Base-by-base conservation (phyloP, 2,329 filamentous ascomycete genomes). In the Fusarium verticillioides region DNA sequence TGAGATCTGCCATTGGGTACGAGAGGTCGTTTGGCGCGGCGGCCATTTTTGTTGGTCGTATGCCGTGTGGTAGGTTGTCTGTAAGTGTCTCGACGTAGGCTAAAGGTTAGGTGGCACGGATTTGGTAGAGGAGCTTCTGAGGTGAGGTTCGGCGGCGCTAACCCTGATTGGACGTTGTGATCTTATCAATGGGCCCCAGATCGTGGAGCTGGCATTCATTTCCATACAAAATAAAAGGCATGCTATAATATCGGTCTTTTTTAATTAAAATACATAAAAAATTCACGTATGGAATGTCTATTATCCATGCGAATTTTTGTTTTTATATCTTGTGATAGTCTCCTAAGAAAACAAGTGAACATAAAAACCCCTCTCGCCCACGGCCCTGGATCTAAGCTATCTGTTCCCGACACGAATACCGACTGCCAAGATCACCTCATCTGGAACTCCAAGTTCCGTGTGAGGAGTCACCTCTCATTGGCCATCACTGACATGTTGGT, bases 1-100 rank as follows among this genome's bases (percentile, higher is more conserved):
- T 58, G 76, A 75, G 68, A 36, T 60, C 46, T 57, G 78, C 80
- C 76, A 77, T 75, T 63, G 78, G 78, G 53, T 73, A 63, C 19
- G 72, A 43, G 36, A 75, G 78, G 58, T 78, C 78, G 69, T 74
- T 79, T 61, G 81, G 69, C 73, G 78, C 75, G 30, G 66, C 26
- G 42, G 54, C 49, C 59, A 75, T 78, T 70, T 47, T 68, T 44
- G 28, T 40, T 65, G 42, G 39, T 47, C 36, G 42, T 63, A 15
- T 43, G 43, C 39, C 26, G 40, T 50, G 54, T 28, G 63, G 60
- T 50, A 21, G 63, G 71, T 42, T 34, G 57, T 47, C 54, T 72
- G 56, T 65, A 60, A 58, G 59, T 72, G 57, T 71, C 49, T 58
- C n/a, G 40, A 60, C 66, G 58, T 40, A 61, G 49, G 67, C 67